phyloP scores from a whole-genome alignment of 208 protist species.

The Acanthamoeba royreba region DNA sequence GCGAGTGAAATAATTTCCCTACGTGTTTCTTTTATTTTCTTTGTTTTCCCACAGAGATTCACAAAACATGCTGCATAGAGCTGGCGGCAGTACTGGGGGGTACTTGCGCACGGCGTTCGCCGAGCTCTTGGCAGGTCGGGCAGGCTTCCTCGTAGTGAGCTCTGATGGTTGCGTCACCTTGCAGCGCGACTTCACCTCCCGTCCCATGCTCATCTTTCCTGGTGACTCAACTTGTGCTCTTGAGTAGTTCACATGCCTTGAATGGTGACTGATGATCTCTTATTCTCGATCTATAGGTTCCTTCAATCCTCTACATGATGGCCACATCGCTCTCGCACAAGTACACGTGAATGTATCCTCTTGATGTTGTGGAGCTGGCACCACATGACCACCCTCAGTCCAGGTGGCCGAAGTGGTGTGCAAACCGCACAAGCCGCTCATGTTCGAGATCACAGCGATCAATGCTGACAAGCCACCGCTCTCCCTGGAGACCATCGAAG shows the following conservation, averaged over 20 bases:
- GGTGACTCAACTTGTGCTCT: neutral
- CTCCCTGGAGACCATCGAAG: neutral
- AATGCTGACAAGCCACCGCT: constrained; percentile 32
- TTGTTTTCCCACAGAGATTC: too few relatives aligned
- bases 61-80: too few relatives aligned
- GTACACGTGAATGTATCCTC: neutral
- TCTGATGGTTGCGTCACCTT: neutral
- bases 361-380: neutral
- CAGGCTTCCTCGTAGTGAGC: neutral
- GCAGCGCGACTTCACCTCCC: neutral
- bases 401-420: neutral
- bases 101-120: neutral
- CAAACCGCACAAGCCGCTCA: neutral
- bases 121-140: neutral
- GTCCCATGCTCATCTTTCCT: neutral
- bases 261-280: neutral
- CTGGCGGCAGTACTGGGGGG: too few relatives aligned
- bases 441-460: constrained; percentile 14
- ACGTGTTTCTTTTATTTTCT: too few relatives aligned
- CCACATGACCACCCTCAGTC: neutral
- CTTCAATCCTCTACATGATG: neutral
- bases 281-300: neutral
- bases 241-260: neutral
- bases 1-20: too few relatives aligned
- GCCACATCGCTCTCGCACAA: neutral